Conservation (phyloP, 2,329 filamentous ascomycete species). For the Cadophora malorum region DNA sequence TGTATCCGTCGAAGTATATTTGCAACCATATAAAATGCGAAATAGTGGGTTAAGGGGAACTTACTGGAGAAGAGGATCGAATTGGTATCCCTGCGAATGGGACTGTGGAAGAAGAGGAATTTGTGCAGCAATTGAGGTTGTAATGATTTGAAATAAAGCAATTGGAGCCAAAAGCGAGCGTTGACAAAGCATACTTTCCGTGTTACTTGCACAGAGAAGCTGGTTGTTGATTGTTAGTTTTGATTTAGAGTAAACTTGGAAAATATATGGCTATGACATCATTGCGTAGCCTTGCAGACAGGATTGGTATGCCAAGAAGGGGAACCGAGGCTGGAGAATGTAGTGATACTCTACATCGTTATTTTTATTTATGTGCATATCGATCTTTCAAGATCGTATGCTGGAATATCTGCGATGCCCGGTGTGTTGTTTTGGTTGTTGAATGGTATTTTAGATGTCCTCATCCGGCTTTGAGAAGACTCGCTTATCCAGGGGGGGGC, state of each 20-base stretch:
- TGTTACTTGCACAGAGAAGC: neutral
- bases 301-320: neutral
- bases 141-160: slow-evolving; percentile 14
- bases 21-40: no score
- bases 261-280: slow-evolving; percentile 9
- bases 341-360: no score
- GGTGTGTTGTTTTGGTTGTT: no score
- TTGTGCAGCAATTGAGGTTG: slow-evolving; percentile 14
- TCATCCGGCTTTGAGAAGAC: no score
- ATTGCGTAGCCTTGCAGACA: slow-evolving; percentile 7
- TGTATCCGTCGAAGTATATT: neutral
- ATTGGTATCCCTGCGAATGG: slow-evolving; percentile 49
- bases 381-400: no score
- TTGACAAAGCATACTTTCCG: neutral
- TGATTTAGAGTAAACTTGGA: neutral
- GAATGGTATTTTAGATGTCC: no score
- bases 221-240: neutral
- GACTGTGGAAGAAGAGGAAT: slow-evolving; percentile 35
- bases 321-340: neutral
- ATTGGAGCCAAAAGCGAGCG: neutral
- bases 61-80: slow-evolving; percentile 58
- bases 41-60: neutral
- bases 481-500: no score
- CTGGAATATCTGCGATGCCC: no score
- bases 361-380: no score